A percentile compares a stretch with the other conserved stretches of the same genome.
These are phyloP conservation scores for Backusella mclennaniae DNA, from an alignment of 192 early-diverging fungal genomes.

Conservation along the genomic window DNA sequence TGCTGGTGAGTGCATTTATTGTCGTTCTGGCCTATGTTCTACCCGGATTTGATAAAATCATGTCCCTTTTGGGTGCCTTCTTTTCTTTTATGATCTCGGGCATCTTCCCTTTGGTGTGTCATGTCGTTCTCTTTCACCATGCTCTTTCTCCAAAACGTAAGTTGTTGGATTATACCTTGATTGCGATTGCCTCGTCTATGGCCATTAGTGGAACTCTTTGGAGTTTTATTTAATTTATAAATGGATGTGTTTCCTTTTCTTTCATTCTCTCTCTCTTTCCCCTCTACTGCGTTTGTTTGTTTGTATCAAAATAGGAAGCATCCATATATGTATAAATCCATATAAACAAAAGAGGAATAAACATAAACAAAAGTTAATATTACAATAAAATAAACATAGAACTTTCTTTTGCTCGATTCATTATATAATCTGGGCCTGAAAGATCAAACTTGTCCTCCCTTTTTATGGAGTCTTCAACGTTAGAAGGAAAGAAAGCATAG, in stretches of 20 bases:
- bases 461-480: too few species aligned
- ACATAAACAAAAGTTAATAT: neutral
- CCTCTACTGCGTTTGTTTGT: neutral
- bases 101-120: slow-evolving; percentile 38
- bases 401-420: neutral
- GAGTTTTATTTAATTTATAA: slow-evolving; percentile 32
- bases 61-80: slow-evolving; percentile 39
- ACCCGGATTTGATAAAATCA: slow-evolving; percentile 32
- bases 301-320: neutral
- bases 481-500: too few species aligned
- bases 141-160: slow-evolving; percentile 16
- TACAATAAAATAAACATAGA: neutral
- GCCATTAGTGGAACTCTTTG: slow-evolving; percentile 34
- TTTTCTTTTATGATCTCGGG: slow-evolving; percentile 38
- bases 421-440: neutral
- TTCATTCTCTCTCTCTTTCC: neutral
- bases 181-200: slow-evolving; percentile 25
- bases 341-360: neutral
- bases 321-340: neutral
- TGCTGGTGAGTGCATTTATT: slow-evolving; percentile 18
- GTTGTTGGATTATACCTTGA: slow-evolving; percentile 20
- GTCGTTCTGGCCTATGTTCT: slow-evolving; percentile 24
- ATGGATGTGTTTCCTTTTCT: neutral
- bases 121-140: slow-evolving; percentile 26
- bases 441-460: too few species aligned